phyloP scores from a whole-genome alignment of 352 stramenopile species.

The Phytophthora multivora region DNA sequence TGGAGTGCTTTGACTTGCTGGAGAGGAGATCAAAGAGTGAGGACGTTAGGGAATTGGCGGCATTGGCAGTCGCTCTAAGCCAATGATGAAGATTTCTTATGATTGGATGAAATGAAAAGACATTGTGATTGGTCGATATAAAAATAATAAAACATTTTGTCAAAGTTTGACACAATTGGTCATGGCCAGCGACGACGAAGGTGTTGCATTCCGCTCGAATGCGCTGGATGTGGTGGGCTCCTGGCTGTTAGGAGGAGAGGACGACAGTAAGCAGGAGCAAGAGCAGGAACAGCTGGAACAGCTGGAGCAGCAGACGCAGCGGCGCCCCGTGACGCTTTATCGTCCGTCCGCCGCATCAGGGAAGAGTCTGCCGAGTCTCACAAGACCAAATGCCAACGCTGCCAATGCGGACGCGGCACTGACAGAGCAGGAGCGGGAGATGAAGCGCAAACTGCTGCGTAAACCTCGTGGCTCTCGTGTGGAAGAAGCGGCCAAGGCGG shows the following conservation, averaged over 20 bases:
- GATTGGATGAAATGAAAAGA: slow-evolving; percentile 23
- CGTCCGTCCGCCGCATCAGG: slow-evolving; percentile 37
- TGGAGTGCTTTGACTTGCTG: slow-evolving; percentile 55
- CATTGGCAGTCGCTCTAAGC: slow-evolving; percentile 1
- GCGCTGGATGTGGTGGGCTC: slow-evolving; percentile 70
- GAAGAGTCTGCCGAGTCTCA: slow-evolving; percentile 38
- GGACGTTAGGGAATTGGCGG: not conserved
- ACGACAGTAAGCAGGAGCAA: slow-evolving; percentile 3
- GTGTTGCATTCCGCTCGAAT: slow-evolving; percentile 53
- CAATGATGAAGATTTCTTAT: too few species aligned
- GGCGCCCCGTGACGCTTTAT: slow-evolving; percentile 57
- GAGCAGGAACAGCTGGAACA: slow-evolving; percentile 27
- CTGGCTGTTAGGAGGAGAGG: slow-evolving; percentile 55
- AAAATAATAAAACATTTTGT: too few species aligned
- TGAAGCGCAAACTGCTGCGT: slow-evolving; percentile 75
- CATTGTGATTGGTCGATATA: slow-evolving; percentile 17
- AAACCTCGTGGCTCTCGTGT: slow-evolving; percentile 45
- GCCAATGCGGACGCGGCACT: slow-evolving; percentile 22
- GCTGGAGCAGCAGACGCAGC: slow-evolving; percentile 6
- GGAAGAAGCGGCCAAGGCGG: slow-evolving; percentile 40
- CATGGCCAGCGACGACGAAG: slow-evolving; percentile 50
- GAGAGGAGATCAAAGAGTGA: slow-evolving; percentile 79
- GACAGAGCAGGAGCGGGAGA: slow-evolving; percentile 69
- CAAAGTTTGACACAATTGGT: slow-evolving; percentile 5
- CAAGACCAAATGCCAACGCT: slow-evolving; percentile 19